Percentiles rank a stretch among this genome's conserved stretches.
phyloP scores from a whole-genome alignment of 2,329 filamentous ascomycete genomes.

The Venturia oleaginea region DNA sequence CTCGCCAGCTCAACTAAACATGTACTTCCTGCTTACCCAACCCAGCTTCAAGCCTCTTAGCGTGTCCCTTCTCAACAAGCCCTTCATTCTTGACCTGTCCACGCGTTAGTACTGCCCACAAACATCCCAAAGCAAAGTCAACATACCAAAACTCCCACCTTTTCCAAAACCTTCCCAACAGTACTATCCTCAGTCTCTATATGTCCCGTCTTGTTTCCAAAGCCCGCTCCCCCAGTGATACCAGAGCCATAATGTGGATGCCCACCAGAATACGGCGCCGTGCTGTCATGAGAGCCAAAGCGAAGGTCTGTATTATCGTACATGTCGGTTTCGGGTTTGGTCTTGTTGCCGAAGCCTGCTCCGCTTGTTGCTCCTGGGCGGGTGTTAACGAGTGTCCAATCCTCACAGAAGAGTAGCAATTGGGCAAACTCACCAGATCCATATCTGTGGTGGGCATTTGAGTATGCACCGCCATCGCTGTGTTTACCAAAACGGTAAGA shows the following conservation, averaged over 20 bases:
- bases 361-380: slow-evolving; percentile 22
- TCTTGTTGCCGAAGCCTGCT: slow-evolving; percentile 31
- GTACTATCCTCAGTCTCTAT: slow-evolving; percentile 6
- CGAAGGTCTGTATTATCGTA: slow-evolving; percentile 7
- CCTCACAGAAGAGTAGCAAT: neutral
- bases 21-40: neutral
- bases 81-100: slow-evolving; percentile 10
- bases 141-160: slow-evolving; percentile 11
- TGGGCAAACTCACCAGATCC: neutral
- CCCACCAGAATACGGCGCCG: slow-evolving; percentile 7
- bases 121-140: neutral
- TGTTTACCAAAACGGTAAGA: slow-evolving; percentile 20
- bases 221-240: slow-evolving; percentile 10
- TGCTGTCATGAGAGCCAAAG: slow-evolving; percentile 8
- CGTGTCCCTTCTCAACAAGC: slow-evolving; percentile 14
- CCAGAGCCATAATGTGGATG: slow-evolving; percentile 1
- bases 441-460: slow-evolving; percentile 18
- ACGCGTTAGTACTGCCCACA: neutral
- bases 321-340: slow-evolving; percentile 15
- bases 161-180: slow-evolving; percentile 15
- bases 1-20: neutral
- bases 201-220: slow-evolving; percentile 4
- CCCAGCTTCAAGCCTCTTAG: neutral
- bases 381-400: neutral
- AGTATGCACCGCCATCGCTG: slow-evolving; percentile 22